Conservation (phyloP, 371 early-diverging fungal species). For the Apophysomyces ossiformis region DNA sequence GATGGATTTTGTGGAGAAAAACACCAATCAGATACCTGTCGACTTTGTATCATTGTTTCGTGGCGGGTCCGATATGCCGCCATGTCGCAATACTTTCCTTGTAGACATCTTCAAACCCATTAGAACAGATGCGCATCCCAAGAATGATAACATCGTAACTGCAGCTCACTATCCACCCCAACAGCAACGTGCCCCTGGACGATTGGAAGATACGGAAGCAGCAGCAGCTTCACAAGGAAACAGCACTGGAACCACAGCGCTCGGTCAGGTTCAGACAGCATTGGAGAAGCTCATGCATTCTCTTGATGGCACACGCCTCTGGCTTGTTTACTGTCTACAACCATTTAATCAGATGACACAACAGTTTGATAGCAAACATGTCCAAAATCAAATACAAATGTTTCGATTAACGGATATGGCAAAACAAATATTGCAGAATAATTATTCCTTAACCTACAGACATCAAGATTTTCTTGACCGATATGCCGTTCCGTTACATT, state of each 20-base stretch:
- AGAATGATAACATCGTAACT: constrained; percentile 53
- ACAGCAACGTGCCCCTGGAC: constrained; percentile 39
- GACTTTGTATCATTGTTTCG: constrained; percentile 87
- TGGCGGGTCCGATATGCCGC: constrained; percentile 51
- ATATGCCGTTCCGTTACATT: constrained; percentile 57
- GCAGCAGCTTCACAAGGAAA: not conserved
- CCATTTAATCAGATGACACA: constrained; percentile 65
- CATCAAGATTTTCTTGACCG: constrained; percentile 75
- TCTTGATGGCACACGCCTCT: constrained; percentile 81
- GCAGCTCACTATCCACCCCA: constrained; percentile 33
- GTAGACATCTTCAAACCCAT: constrained; percentile 48
- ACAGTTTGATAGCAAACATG: constrained; percentile 60
- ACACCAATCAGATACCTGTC: constrained; percentile 70
- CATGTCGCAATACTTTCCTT: constrained; percentile 60
- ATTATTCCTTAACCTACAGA: constrained; percentile 62
- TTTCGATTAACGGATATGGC: constrained; percentile 59
- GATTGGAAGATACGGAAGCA: constrained; percentile 20
- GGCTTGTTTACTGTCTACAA: constrained; percentile 84
- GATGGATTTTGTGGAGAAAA: constrained; percentile 73
- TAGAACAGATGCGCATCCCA: constrained; percentile 62
- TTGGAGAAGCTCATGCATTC: constrained; percentile 80
- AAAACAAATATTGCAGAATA: constrained; percentile 38
- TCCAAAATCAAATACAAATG: constrained; percentile 61
- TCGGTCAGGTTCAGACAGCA: constrained; percentile 75
- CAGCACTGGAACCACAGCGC: constrained; percentile 22